Base-by-base conservation (phyloP, 108 stramenopile genomes). In the Pseudonitzschia multistriata region DNA sequence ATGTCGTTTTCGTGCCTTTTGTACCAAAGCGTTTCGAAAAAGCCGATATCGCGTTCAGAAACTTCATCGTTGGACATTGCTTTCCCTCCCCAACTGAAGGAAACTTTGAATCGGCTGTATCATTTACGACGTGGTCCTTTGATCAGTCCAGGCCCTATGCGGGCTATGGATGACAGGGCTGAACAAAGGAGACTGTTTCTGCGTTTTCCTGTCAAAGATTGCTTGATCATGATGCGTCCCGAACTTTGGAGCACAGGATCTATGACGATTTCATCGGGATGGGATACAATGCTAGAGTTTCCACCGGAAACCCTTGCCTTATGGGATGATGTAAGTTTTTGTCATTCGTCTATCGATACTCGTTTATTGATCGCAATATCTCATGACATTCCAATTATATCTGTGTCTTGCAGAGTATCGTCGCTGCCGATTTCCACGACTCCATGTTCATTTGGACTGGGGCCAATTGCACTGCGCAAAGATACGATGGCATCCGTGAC, bases 211-310 rank as follows among this genome's bases (percentile, higher is more conserved):
- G 40, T 83, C 24, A 78, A 79, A 25, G 85, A 83, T 48, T 83
- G 85, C 42, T 62, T 86, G 17, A 56, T 56, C 28, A 86, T 82
- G 81, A 83, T 83, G 82, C 80, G 80, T 30, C 82, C 82, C 4
- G 53, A 66, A 22, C 48, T 86, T 25, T 86, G 77, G 82, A 79
- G 82, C 54, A 78, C 79, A 5, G 78, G 81, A 29, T 69, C 66
- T 14, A 33, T 72, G 21, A 50, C 42, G 30, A 29, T 56, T 35
- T 33, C 61, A 21, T 60, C 66, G 5, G 28, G 22, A 28, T 60
- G 55, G 67, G 62, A 57, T 3, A 30, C 52, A 13, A 65, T 70
- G 75, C 22, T 7, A 28, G 39, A 66, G 0, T 67, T 74, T 40
- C 75, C 75, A 35, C 62, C 69, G 21, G 75, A 76, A 33, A 83